A percentile compares a stretch with the other conserved stretches of the same genome.
Evolutionary conservation across 768 basidiomycete genomes (phyloP).

Genomic region (Termitomyces sp.): DNA sequence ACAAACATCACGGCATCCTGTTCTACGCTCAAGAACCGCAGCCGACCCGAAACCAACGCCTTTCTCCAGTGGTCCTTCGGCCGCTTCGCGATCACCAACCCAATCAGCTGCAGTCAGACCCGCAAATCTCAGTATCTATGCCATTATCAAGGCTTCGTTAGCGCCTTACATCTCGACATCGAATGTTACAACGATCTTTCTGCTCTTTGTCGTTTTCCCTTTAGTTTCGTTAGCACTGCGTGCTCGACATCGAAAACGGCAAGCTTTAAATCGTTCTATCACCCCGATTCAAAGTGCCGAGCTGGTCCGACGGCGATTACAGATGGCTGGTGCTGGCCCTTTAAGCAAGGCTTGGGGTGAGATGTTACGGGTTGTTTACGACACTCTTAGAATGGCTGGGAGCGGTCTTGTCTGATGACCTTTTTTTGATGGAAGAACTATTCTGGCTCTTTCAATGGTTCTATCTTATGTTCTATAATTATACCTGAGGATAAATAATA

Average conservation of each 20-base stretch:
- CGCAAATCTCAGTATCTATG: slow-evolving; percentile 29
- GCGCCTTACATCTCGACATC: slow-evolving; percentile 46
- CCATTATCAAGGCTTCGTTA: slow-evolving; percentile 47
- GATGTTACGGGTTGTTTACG: slow-evolving; percentile 48
- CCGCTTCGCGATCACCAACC: slow-evolving; percentile 14
- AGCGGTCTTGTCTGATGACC: slow-evolving; percentile 62
- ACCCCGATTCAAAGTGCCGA: slow-evolving; percentile 44
- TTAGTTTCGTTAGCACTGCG: slow-evolving; percentile 50
- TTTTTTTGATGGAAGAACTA: not conserved
- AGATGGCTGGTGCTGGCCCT: slow-evolving; percentile 35
- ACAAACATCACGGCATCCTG: slow-evolving; percentile 17
- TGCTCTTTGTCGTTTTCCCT: slow-evolving; percentile 45
- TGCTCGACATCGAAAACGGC: slow-evolving; percentile 39
- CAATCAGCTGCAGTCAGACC: slow-evolving; percentile 20
- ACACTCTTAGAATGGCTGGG: slow-evolving; percentile 76
- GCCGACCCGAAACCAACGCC: slow-evolving; percentile 21
- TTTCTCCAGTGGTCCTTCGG: slow-evolving; percentile 10
- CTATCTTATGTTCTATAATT: not conserved
- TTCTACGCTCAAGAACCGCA: slow-evolving; percentile 17
- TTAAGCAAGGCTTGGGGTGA: slow-evolving; percentile 47
- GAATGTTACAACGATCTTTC: slow-evolving; percentile 45
- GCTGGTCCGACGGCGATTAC: slow-evolving; percentile 53
- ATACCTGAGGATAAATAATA: not conserved
- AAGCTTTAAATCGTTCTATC: slow-evolving; percentile 17
- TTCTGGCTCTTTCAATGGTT: not conserved